Conservation (phyloP, 768 basidiomycete species). For the Sporobolomyces roseus region DNA sequence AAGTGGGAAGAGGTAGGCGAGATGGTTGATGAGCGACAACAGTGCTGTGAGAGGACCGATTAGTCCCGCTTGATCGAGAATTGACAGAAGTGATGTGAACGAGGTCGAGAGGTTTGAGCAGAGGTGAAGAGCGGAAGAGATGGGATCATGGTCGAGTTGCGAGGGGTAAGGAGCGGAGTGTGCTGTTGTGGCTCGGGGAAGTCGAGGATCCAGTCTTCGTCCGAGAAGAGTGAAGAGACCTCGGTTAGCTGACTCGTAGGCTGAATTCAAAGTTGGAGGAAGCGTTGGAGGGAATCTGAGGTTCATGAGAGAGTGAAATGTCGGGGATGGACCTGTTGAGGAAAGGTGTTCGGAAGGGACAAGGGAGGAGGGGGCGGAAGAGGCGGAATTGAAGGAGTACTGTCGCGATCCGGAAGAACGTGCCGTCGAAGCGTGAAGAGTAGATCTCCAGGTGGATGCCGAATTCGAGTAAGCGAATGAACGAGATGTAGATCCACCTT, state of each 20-base stretch:
- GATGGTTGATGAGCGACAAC: slow-evolving; percentile 17
- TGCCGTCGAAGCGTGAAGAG: neutral
- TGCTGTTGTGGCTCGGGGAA: neutral
- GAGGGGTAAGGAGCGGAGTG: neutral
- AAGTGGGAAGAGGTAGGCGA: slow-evolving; percentile 25
- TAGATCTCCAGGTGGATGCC: neutral
- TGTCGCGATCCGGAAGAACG: neutral
- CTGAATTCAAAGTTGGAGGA: neutral
- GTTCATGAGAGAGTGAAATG: slow-evolving; percentile 36
- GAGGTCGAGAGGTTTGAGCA: neutral
- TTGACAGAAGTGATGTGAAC: slow-evolving; percentile 2
- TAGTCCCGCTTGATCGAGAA: slow-evolving; percentile 21
- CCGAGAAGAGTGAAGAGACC: slow-evolving; percentile 33
- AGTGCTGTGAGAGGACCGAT: slow-evolving; percentile 28
- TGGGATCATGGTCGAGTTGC: neutral
- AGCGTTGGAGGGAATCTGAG: slow-evolving; percentile 20
- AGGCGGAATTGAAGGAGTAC: neutral
- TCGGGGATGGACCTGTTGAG: slow-evolving; percentile 13
- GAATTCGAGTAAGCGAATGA: neutral
- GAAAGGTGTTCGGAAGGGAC: neutral
- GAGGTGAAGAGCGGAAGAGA: neutral
- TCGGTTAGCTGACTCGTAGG: slow-evolving; percentile 21
- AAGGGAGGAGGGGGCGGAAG: neutral
- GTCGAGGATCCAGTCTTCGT: slow-evolving; percentile 3
- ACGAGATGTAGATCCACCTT: neutral